Conservation (phyloP, 2,329 filamentous ascomycete genomes). For the Grosmannia clavigera region DNA sequence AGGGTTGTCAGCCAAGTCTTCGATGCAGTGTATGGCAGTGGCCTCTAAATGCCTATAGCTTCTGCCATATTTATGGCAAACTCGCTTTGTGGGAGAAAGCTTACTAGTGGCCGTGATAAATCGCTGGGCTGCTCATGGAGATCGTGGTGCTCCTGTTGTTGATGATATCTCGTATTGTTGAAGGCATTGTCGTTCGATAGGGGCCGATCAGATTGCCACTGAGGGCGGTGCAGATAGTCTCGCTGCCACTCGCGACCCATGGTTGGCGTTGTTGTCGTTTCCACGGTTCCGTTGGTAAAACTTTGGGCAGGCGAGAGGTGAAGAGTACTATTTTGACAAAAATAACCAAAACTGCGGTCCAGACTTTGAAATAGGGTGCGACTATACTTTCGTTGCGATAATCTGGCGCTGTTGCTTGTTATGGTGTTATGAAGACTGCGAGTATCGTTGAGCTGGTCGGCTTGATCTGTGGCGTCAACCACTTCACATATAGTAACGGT, state of each 20-base stretch:
- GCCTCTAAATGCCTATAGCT: neutral
- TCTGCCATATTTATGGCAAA: neutral
- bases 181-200: conserved; percentile 7
- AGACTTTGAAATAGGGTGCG: neutral
- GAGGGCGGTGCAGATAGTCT: conserved; percentile 10
- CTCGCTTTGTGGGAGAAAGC: neutral
- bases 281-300: neutral
- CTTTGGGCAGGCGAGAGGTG: neutral
- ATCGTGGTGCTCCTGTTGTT: conserved; percentile 7
- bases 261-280: conserved; percentile 1
- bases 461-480: neutral
- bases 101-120: conserved; percentile 16
- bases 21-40: neutral
- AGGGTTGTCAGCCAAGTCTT: conserved; percentile 1
- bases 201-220: conserved; percentile 13
- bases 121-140: conserved; percentile 3
- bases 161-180: conserved; percentile 10
- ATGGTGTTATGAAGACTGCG: neutral
- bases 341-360: neutral
- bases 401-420: neutral
- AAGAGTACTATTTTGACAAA: neutral
- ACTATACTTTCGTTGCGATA: neutral
- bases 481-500: neutral
- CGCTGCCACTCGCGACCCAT: conserved; percentile 12
- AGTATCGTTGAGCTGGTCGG: neutral